Base-by-base conservation (phyloP, 306 rosid genomes). In the Cucurbita argyrosperma region DNA sequence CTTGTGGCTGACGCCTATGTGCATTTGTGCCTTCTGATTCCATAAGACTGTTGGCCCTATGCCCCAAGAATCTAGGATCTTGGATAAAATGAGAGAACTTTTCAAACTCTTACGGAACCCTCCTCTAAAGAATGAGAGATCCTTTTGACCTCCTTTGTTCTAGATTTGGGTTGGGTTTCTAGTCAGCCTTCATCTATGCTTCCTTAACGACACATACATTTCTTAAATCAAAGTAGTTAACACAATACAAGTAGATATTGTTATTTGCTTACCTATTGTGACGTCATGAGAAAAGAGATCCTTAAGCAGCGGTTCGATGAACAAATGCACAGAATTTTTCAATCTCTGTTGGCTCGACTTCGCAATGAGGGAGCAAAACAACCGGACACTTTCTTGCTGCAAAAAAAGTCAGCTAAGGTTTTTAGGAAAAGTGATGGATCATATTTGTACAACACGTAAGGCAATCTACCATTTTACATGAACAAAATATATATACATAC, bases 231-330 rank as follows among this genome's bases (percentile, higher is more conserved):
- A 79, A 7, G 51, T n/a, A 35, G 47, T 67, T 39, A 30, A 53
- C 46, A 50, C 26, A 59, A 58, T 55, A 38, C 53, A 16, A 74
- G 61, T 3, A 39, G 39, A 30, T 39, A 10, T 21, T 8, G 63
- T 68, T 23, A 80, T 42, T 61, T 40, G 79, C 72, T 86, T 71
- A 92, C 98, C 94, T n/a, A 78, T 35, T 37, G 81, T 78, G 47
- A 75, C 30, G n/a, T 78, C 79, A 39, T 62, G 80, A 70, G 66
- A 79, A 86, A 84, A 85, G 76, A 90, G 88, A 72, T 82, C 85
- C 63, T 72, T 60, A 76, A 94, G 94, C 70, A 94, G 81, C 0
- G 98, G 97, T 67, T 76, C 79, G 65, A 94, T 83, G 79, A 80
- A 82, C 65, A 55, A 70, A 51, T 79, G 80, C 79, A 87, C 85